phyloP scores from a whole-genome alignment of 2,329 filamentous ascomycete genomes.

The Zasmidium citrigriseum region DNA sequence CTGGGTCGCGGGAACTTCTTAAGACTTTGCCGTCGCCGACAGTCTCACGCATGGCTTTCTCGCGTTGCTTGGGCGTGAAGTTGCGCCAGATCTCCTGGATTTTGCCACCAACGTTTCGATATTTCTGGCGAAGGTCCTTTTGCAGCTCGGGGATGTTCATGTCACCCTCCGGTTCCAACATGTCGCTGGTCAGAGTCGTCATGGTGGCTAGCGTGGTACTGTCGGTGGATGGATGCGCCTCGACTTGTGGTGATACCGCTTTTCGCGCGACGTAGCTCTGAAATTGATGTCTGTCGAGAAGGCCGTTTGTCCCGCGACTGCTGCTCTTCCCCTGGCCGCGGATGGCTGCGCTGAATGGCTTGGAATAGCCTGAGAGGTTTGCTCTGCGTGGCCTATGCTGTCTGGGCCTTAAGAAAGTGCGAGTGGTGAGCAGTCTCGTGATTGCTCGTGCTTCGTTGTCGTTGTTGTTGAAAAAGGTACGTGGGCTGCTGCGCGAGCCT shows the following conservation, averaged over 20 bases:
- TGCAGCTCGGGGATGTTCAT: slow-evolving; percentile 14
- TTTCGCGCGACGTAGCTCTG: too few relatives aligned
- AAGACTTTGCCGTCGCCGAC: slow-evolving; percentile 12
- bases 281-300: too few relatives aligned
- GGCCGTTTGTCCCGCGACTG: too few relatives aligned
- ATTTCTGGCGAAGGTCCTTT: slow-evolving; percentile 17
- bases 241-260: not conserved
- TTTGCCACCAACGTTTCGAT: slow-evolving; percentile 18
- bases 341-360: too few relatives aligned
- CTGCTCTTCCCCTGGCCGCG: too few relatives aligned
- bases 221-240: not conserved
- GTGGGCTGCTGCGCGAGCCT: too few relatives aligned
- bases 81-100: slow-evolving; percentile 16
- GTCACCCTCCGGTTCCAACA: slow-evolving; percentile 10
- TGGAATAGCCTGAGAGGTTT: too few relatives aligned
- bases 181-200: not conserved
- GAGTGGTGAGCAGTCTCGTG: too few relatives aligned
- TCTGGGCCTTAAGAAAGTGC: too few relatives aligned
- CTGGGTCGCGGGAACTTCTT: slow-evolving; percentile 12
- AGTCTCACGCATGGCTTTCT: slow-evolving; percentile 16
- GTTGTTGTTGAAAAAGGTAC: too few relatives aligned
- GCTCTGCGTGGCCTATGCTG: too few relatives aligned
- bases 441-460: too few relatives aligned
- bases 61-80: slow-evolving; percentile 19
- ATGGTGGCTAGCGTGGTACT: not conserved